Percentiles rank a stretch among this genome's conserved stretches.
These are phyloP conservation scores for Phycomyces nitens DNA, from an alignment of 192 early-diverging fungal species.

Conservation along the genomic window DNA sequence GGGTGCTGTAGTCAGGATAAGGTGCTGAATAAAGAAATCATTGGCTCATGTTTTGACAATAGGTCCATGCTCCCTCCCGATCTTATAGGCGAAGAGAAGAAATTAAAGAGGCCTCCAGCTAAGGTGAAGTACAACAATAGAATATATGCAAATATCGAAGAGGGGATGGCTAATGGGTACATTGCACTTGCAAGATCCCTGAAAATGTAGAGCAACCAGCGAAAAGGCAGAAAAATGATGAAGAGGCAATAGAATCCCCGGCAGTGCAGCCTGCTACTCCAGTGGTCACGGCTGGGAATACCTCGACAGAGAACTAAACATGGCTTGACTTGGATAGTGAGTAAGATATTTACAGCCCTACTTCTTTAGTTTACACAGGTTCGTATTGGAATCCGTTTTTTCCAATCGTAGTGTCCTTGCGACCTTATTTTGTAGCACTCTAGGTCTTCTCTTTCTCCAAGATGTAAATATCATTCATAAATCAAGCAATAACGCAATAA, in stretches of 20 bases:
- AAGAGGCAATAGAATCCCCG: no score
- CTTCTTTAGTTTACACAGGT: neutral
- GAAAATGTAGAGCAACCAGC: neutral
- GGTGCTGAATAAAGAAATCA: neutral
- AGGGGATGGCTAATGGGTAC: neutral
- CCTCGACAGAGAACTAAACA: no score
- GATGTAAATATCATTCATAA: conserved; percentile 3
- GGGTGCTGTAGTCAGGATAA: conserved; percentile 37
- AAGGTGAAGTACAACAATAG: conserved; percentile 14
- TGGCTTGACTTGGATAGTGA: no score
- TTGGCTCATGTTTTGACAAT: neutral
- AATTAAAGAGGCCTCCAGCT: conserved; percentile 20
- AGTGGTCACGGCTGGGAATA: no score
- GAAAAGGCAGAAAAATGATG: neutral
- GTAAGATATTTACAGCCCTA: neutral
- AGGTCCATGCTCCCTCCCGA: conserved; percentile 16
- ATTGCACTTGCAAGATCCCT: neutral
- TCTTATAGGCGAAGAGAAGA: conserved; percentile 21
- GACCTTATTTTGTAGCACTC: neutral
- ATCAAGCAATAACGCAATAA: neutral
- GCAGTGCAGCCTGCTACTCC: no score
- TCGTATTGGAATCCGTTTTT: neutral
- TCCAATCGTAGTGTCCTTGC: neutral
- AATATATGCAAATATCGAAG: no score
- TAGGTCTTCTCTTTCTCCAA: neutral